phyloP scores from a whole-genome alignment of 257 asterid species.

The Solanum bukasovii region DNA sequence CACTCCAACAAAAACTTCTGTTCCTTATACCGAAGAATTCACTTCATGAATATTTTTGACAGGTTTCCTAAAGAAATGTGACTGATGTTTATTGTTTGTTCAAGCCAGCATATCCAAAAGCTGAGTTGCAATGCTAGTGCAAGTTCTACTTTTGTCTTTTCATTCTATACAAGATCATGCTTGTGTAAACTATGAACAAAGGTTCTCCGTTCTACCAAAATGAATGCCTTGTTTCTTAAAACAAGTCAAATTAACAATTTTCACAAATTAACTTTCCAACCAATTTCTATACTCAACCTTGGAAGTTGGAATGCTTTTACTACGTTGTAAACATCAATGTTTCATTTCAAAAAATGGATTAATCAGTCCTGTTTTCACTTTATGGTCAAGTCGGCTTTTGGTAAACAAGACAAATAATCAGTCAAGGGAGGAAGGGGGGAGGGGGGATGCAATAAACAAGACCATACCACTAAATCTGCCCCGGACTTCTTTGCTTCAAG shows the following conservation, averaged over 20 bases:
- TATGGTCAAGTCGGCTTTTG: not conserved
- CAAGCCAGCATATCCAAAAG: not conserved
- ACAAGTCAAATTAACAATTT: not conserved
- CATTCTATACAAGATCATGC: not conserved
- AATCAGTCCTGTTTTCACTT: not conserved
- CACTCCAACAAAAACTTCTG: not conserved
- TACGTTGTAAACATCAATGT: not conserved
- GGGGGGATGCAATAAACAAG: not conserved
- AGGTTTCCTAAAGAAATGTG: not conserved
- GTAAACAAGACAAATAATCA: not conserved
- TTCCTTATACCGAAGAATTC: not conserved
- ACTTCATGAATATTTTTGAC: not conserved
- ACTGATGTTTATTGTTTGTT: not conserved
- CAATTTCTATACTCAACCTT: not conserved
- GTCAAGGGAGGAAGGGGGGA: not conserved
- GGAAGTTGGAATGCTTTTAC: not conserved
- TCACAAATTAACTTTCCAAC: not conserved
- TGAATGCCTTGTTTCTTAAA: not conserved
- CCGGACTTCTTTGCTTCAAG: constrained; percentile 77
- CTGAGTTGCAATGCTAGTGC: not conserved
- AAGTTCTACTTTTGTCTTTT: not conserved
- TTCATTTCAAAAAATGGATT: not conserved
- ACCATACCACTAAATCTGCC: constrained; percentile 69
- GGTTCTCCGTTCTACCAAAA: not conserved
- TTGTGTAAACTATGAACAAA: not conserved